These are phyloP conservation scores for Camelina hispida DNA, from an alignment of 345 rosid species.

Conservation along the genomic window DNA sequence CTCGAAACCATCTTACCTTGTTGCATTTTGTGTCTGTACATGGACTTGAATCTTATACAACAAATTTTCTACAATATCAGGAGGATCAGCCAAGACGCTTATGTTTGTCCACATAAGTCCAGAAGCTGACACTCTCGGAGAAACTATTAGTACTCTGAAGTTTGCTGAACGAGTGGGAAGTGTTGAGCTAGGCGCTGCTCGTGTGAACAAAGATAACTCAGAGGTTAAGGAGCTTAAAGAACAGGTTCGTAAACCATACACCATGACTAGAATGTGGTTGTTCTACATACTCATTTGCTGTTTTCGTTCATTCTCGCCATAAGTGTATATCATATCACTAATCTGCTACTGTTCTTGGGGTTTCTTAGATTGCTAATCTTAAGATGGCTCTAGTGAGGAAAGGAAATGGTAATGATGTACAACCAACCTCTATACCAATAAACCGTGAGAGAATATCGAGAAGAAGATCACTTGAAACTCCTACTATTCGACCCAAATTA, in stretches of 20 bases:
- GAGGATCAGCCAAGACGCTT: slow-evolving; percentile 97
- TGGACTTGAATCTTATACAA: slow-evolving; percentile 4
- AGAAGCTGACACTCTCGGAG: slow-evolving; percentile 79
- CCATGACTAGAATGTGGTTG: slow-evolving; percentile 2
- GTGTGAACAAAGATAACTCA: slow-evolving; percentile 74
- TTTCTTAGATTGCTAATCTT: slow-evolving; percentile 68
- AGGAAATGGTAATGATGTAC: slow-evolving; percentile 55
- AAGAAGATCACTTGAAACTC: slow-evolving; percentile 56
- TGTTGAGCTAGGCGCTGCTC: slow-evolving; percentile 95
- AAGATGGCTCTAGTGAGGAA: slow-evolving; percentile 73
- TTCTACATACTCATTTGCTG: neutral
- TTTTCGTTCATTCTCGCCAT: slow-evolving; percentile 5
- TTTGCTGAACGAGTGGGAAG: slow-evolving; percentile 97
- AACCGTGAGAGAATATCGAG: slow-evolving; percentile 56
- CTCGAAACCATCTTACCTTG: slow-evolving; percentile 27
- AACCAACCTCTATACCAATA: slow-evolving; percentile 42
- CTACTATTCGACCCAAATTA: slow-evolving; percentile 53
- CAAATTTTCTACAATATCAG: slow-evolving; percentile 47
- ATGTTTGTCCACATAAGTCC: slow-evolving; percentile 97
- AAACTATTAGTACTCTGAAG: slow-evolving; percentile 90
- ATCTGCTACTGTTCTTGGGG: neutral
- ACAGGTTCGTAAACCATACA: slow-evolving; percentile 53
- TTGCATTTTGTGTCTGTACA: neutral
- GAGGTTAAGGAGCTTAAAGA: slow-evolving; percentile 93
- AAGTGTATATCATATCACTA: neutral